These are phyloP conservation scores for Kwoniella dendrophila DNA, from an alignment of 768 basidiomycete genomes.

Conservation along the genomic window DNA sequence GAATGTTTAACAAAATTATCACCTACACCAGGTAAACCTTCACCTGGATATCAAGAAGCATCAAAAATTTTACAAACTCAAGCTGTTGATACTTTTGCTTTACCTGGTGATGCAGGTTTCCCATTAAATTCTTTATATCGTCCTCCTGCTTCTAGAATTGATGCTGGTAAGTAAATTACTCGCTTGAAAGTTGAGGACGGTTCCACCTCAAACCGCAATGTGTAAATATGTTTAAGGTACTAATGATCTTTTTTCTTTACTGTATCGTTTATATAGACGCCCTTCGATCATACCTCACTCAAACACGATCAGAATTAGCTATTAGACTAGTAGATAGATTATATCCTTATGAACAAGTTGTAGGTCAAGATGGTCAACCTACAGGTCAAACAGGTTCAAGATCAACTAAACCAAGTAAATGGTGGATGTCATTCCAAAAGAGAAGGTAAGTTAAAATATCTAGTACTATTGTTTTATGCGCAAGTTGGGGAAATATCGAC, in stretches of 20 bases:
- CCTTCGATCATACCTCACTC: slow-evolving; percentile 84
- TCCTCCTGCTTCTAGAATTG: slow-evolving; percentile 70
- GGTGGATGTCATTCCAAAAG: slow-evolving; percentile 99
- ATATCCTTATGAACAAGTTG: slow-evolving; percentile 63
- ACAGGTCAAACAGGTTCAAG: slow-evolving; percentile 47
- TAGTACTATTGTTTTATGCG: background rate
- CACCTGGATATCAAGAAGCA: slow-evolving; percentile 68
- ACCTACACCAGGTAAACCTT: slow-evolving; percentile 60
- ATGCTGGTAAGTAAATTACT: slow-evolving; percentile 67
- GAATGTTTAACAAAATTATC: slow-evolving; percentile 94
- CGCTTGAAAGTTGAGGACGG: background rate
- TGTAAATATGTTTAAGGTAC: too few relatives aligned
- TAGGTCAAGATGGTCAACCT: slow-evolving; percentile 68
- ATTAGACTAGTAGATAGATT: slow-evolving; percentile 80
- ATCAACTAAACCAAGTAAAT: slow-evolving; percentile 88
- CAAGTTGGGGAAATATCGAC: background rate
- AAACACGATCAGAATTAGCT: slow-evolving; percentile 90
- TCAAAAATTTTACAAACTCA: slow-evolving; percentile 84
- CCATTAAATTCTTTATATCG: slow-evolving; percentile 90
- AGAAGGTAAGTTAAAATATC: slow-evolving; percentile 59
- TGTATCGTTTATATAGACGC: slow-evolving; percentile 63
- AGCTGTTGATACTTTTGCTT: slow-evolving; percentile 86
- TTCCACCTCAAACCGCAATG: too few relatives aligned
- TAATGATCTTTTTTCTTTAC: too few relatives aligned
- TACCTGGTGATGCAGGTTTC: slow-evolving; percentile 96